Base-by-base conservation (phyloP, 202 grass and related monocot genomes). In the Zoysia matrella region DNA sequence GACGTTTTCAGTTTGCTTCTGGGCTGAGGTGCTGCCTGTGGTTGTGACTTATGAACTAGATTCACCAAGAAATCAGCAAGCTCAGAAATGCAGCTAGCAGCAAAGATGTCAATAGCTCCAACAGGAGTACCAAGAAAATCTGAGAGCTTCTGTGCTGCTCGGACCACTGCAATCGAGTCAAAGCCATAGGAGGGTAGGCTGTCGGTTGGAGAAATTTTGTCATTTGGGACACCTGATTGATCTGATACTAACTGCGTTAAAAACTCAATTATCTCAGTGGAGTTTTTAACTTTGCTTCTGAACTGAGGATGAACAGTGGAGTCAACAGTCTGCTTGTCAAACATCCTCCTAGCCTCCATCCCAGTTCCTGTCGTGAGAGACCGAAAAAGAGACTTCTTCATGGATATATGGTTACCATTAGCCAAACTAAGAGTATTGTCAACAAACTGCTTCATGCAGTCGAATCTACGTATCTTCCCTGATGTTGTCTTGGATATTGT, bases 91-190 rank as follows among this genome's bases (percentile, higher is more conserved):
- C 88, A 86, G 72, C 79, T 83, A 48, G 88, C 91, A 2, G 88
- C 83, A 77, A 93, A 93, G 68, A 93, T 93, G 75, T 90, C 91
- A 15, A 93, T 87, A 12, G 91, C 91, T 90, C 91, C 91, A 88
- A 93, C 79, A 69, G 91, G 91, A 44, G 75, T 78, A 52, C 88
- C 91, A 30, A 93, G 88, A 80, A 88, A 93, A 86, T 90, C 88
- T 7, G 88, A 93, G 55, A 93, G 91, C 55, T 90, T 93, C 58
- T 93, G 91, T 18, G 91, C 91, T 83, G 85, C 85, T 86, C 82
- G 88, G 44, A 93, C 91, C 53, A 93, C 88, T 13, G 85, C 88
- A 83, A 93, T 90, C 2, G 91, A 93, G 73, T 93, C 88, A 14
- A 93, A 88, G 53, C 91, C 88, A 78, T 90, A 90, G 36, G 88